Conservation (phyloP, 2,329 filamentous ascomycete genomes). For the Aotearoamyces nothofagi region DNA sequence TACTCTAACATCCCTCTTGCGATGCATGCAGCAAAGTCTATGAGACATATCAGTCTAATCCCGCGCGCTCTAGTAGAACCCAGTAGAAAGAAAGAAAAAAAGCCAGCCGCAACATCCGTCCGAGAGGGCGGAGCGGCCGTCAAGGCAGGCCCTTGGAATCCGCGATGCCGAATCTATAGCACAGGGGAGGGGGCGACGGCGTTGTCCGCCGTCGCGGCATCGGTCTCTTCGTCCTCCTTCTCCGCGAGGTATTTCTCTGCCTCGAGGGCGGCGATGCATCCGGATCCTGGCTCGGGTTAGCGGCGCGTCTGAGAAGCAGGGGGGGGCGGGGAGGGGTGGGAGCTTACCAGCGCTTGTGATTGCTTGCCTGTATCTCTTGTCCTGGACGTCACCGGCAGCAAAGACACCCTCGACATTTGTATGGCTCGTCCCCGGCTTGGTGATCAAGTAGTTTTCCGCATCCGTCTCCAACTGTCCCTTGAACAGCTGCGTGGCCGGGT, state of each 20-base stretch:
- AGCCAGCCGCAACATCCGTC: too few species aligned
- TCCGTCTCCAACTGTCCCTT: slow-evolving; percentile 85
- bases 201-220: slow-evolving; percentile 9
- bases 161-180: not conserved
- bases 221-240: slow-evolving; percentile 15
- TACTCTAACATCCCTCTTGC: too few species aligned
- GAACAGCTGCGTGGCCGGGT: slow-evolving; percentile 80
- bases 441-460: slow-evolving; percentile 79
- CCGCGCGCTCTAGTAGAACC: too few species aligned
- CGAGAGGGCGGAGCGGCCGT: too few species aligned
- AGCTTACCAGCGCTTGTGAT: slow-evolving; percentile 87
- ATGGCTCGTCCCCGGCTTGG: slow-evolving; percentile 72
- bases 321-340: not conserved
- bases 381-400: slow-evolving; percentile 93
- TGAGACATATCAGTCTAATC: too few species aligned
- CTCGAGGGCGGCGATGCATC: slow-evolving; percentile 89
- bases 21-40: too few species aligned
- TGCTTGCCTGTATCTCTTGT: slow-evolving; percentile 95
- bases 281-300: slow-evolving; percentile 47
- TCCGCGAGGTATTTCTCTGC: slow-evolving; percentile 88
- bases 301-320: not conserved
- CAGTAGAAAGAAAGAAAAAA: too few species aligned
- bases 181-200: not conserved
- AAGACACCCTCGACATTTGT: slow-evolving; percentile 89
- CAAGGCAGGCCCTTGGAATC: too few species aligned